These are phyloP conservation scores for Lipomyces orientalis DNA, from an alignment of 805 yeast genomes.

Conservation along the genomic window DNA sequence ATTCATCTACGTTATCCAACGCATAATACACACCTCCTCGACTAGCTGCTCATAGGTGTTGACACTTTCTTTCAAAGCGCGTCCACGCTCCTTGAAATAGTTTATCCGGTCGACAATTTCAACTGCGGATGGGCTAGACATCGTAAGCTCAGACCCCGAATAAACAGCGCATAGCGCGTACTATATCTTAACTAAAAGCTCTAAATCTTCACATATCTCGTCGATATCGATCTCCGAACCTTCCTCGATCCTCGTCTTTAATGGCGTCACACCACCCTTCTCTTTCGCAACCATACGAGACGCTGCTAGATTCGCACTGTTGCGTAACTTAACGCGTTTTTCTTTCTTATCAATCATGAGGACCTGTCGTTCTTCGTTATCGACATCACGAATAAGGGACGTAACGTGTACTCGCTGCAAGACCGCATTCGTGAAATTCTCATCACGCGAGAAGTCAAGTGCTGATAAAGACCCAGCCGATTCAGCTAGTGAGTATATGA, in stretches of 20 bases:
- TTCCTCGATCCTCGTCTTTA: slow-evolving; percentile 20
- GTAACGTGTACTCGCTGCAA: slow-evolving; percentile 33
- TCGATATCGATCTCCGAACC: slow-evolving; percentile 24
- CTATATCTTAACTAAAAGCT: slow-evolving; percentile 28
- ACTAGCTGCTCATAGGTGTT: slow-evolving; percentile 24
- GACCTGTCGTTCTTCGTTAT: slow-evolving; percentile 31
- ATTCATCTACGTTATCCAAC: background rate
- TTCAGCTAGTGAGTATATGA: slow-evolving; percentile 33
- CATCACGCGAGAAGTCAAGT: slow-evolving; percentile 34
- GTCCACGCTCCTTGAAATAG: slow-evolving; percentile 27
- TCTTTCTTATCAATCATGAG: slow-evolving; percentile 22
- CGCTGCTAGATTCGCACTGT: slow-evolving; percentile 4
- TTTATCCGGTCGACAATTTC: slow-evolving; percentile 30
- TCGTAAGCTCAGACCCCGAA: too few relatives aligned
- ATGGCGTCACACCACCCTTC: slow-evolving; percentile 12
- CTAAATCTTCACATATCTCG: slow-evolving; percentile 31
- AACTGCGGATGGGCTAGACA: slow-evolving; percentile 31
- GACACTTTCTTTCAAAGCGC: slow-evolving; percentile 21
- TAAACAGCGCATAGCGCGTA: slow-evolving; percentile 7
- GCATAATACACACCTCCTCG: slow-evolving; percentile 22
- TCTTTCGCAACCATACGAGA: slow-evolving; percentile 11
- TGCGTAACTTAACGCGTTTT: slow-evolving; percentile 12
- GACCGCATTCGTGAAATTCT: slow-evolving; percentile 38
- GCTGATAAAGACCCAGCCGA: slow-evolving; percentile 37
- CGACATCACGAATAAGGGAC: slow-evolving; percentile 39